Evolutionary conservation across 106 monocot genomes (phyloP), one percentile per base, ranked within the genome.

Genomic region (Phalaenopsis equestris): DNA sequence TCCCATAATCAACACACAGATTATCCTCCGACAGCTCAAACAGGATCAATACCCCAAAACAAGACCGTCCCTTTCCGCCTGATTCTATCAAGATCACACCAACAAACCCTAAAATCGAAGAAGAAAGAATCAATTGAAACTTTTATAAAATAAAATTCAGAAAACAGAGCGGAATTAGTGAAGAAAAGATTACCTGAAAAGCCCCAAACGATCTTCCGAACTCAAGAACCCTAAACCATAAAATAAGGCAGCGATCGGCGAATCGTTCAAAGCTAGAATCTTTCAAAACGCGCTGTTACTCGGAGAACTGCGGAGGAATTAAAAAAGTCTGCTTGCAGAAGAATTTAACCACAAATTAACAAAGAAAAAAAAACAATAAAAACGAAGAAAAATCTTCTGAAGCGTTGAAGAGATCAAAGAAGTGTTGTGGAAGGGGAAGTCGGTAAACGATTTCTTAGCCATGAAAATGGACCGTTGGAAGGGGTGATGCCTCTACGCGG

Each of bases 401-500:
- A 6, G 8, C 48, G 6, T 52, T 14, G 52, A 52, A 52, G 14
- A 52, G 52, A 52, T 52, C 52, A 52, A 52, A 52, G 52, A 52
- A 52, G 14, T 2, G 12, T 1, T 12, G 14, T 52, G 52, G 52
- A 52, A 52, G 14, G 52, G 4, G 61, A 56, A 10, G 18, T 61
- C n/a, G 61, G 52, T 52, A 52, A 52, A 61, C 61, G n/a, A 61
- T 61, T 61, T 61, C 61, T 61, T 21, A 6, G n/a, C 56, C 21
- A 61, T 21, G 61, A 61, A 61, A 61, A 21, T 61, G 61, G 61
- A 61, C 61, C 61, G 61, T 61, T 61, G 61, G 61, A 61, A 61
- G 61, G n/a, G 21, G 21, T 23, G n/a, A 30, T 21, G 61, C 61
- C 21, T 19, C 61, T 61, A 21, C 61, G 18, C 61, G 61, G 61